phyloP scores from a whole-genome alignment of 495 filamentous ascomycete species.

The Staphylotrichum tortipilum region DNA sequence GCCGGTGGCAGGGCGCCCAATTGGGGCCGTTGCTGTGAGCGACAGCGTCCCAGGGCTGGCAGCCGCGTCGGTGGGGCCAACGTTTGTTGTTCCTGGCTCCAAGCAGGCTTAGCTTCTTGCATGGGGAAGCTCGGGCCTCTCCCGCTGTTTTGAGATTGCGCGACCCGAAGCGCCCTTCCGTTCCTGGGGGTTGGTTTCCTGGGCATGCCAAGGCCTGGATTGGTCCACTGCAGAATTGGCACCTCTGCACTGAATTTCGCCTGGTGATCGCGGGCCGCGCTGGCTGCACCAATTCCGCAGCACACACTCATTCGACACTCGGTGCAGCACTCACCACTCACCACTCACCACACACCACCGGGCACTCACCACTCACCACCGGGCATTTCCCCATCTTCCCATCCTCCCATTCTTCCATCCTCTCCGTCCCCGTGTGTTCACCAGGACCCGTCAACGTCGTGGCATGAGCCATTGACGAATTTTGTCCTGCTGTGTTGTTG shows the following conservation, averaged over 20 bases:
- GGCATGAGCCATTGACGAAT: background rate
- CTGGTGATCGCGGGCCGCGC: too few species aligned
- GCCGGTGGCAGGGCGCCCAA: background rate
- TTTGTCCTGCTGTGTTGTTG: background rate
- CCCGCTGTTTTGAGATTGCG: slow-evolving; percentile 16
- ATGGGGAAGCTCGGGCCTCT: slow-evolving; percentile 19
- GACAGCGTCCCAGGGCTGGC: slow-evolving; percentile 18
- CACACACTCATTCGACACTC: too few species aligned
- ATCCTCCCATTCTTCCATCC: slow-evolving; percentile 8
- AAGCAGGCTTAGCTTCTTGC: slow-evolving; percentile 25
- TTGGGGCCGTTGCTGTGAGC: slow-evolving; percentile 24
- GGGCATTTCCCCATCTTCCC: too few species aligned
- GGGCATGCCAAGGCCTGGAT: background rate
- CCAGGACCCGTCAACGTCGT: background rate
- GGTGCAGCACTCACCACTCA: background rate
- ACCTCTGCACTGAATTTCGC: too few species aligned
- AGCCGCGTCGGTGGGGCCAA: slow-evolving; percentile 25
- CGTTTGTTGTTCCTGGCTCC: slow-evolving; percentile 23
- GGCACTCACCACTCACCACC: background rate
- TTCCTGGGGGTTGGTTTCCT: background rate
- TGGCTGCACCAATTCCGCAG: too few species aligned
- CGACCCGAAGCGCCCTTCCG: slow-evolving; percentile 17
- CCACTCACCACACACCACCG: slow-evolving; percentile 10
- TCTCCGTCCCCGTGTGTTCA: slow-evolving; percentile 1
- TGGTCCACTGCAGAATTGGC: background rate